Evolutionary conservation across 805 yeast species (phyloP), one percentile per base, ranked within the genome.

Genomic region (fission yeast (Schizosaccharomyces pombe)): DNA sequence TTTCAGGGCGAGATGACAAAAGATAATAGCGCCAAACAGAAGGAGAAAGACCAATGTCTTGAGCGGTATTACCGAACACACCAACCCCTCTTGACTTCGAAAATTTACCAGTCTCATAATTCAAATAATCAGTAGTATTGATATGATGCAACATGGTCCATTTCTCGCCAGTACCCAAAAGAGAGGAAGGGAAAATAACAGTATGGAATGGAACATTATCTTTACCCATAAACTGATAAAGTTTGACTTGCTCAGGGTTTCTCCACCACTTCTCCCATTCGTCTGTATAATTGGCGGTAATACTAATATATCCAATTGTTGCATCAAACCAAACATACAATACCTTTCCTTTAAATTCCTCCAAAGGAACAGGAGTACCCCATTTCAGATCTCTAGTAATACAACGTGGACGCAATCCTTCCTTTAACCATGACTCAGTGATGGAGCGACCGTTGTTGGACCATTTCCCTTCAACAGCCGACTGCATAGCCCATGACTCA

Each of bases 251-350:
- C 55, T 86, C 85, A n/a, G 95, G 94, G 64, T 82, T 73, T 62
- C 77, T 78, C 99, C 99, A 91, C 98, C 98, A 89, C 61, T 77
- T 65, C 62, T 75, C 70, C 97, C 97, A 89, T 54, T 74, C 75
- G 47, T 74, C 67, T 16, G 85, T 79, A 70, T 89, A 93, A 67
- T 82, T 82, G 28, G 97, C 96, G 30, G 99, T 91, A 64, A 91
- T 91, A 53, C 96, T 85, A 57, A 87, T 79, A 67, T 91, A 91
- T 49, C 99, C 99, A 61, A 91, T 91, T 53, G 95, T 77, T 39
- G 99, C 99, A 70, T 91, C 99, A 62, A 91, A 91, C 99, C 99
- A 91, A 57, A 91, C 99, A 65, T 91, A 91, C 62, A 91, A 72
- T 11, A 91, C 98, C 69, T 91, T 91, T 55, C 85, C 80, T 60